Percentiles rank a stretch among this genome's conserved stretches.
These are phyloP conservation scores for Penicillium sp. DNA, from an alignment of 2,329 filamentous ascomycete genomes.

Conservation along the genomic window DNA sequence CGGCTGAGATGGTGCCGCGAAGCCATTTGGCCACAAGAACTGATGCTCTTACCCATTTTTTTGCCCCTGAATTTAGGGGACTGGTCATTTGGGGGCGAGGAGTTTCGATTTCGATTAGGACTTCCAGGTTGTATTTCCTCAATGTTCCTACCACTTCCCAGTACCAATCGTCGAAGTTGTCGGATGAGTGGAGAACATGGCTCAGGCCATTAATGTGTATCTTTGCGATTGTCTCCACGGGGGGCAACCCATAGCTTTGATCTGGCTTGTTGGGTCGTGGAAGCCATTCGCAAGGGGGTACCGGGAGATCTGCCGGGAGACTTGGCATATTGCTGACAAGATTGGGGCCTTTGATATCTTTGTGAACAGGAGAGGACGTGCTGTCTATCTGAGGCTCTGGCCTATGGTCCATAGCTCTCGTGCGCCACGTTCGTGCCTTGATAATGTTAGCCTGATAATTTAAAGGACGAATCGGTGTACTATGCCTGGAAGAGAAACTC, in stretches of 20 bases:
- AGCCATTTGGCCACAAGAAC: not conserved
- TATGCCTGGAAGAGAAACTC: too few species aligned
- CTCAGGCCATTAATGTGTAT: not conserved
- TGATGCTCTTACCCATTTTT: not conserved
- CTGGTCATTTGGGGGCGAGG: not conserved
- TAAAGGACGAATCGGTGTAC: too few species aligned
- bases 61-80: not conserved
- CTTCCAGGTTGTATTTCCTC: not conserved
- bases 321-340: not conserved
- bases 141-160: not conserved
- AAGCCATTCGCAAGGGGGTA: not conserved
- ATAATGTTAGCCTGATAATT: too few species aligned
- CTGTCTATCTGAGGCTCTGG: not conserved
- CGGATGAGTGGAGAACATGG: not conserved
- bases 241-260: not conserved
- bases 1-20: not conserved
- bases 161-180: not conserved
- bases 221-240: not conserved
- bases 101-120: not conserved
- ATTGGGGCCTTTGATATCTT: not conserved
- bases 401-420: not conserved
- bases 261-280: not conserved
- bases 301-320: not conserved
- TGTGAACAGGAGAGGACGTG: not conserved
- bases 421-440: too few species aligned